These are phyloP conservation scores for Haematococcus lacustris DNA, from an alignment of 139 green algal genomes.

Conservation along the genomic window DNA sequence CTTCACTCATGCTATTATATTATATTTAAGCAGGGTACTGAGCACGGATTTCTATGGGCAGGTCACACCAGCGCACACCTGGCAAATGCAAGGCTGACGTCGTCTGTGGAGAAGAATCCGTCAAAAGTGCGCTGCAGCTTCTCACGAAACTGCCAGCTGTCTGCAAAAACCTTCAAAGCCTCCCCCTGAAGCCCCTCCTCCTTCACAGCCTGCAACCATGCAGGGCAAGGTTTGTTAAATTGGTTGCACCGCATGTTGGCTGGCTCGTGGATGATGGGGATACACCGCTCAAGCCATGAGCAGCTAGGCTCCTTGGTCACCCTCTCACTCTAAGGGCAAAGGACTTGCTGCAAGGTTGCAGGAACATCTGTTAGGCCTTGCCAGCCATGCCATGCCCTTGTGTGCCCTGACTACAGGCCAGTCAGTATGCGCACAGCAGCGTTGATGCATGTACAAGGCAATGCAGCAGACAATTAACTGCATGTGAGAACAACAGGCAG, in stretches of 20 bases:
- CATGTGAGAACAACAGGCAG: neutral
- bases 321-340: too few relatives aligned
- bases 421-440: too few relatives aligned
- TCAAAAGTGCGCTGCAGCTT: conserved; percentile 32
- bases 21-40: too few relatives aligned
- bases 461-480: too few relatives aligned
- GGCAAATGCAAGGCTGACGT: conserved; percentile 13
- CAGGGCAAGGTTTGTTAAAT: neutral
- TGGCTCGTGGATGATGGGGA: neutral
- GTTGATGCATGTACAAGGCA: too few relatives aligned
- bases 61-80: too few relatives aligned
- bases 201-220: conserved; percentile 1
- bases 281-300: too few relatives aligned
- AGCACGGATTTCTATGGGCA: too few relatives aligned
- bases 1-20: too few relatives aligned
- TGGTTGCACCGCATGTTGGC: neutral
- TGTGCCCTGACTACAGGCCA: too few relatives aligned
- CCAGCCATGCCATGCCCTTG: neutral
- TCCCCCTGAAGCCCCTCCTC: neutral
- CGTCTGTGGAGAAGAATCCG: conserved; percentile 29
- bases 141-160: conserved; percentile 22
- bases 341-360: too few relatives aligned
- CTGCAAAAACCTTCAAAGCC: conserved; percentile 8
- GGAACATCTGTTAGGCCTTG: neutral
- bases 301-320: too few relatives aligned